Base-by-base conservation (phyloP, 2,329 filamentous ascomycete species). In the Xylariales sp. region DNA sequence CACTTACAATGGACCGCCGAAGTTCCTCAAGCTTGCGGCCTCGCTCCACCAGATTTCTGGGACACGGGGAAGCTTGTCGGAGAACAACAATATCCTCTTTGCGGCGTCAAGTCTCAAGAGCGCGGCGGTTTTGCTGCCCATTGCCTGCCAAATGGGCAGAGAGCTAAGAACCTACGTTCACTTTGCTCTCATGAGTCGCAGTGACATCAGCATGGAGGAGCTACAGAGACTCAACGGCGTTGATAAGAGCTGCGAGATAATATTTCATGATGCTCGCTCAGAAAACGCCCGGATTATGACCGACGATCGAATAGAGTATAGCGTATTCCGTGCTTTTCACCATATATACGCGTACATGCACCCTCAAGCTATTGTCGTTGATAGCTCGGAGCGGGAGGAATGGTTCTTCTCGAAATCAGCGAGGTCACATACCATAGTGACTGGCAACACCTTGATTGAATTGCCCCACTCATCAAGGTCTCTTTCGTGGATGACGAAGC, bases 141-240 rank as follows among this genome's bases (percentile, higher is more conserved):
- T 95, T 57, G 88, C 90, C 5, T 97, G 93, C 61, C 78, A 87
- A 53, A 96, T 96, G 90, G 82, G 82, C 5, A 61, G 62, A 16
- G 74, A 81, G 61, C 72, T 76, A 42, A 71, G 76, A 44, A 95
- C 80, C 55, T 74, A 80, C 47, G 88, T 96, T 7, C 91, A 97
- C 59, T 84, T 95, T 57, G 84, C 79, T 0, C 64, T 97, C 4
- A 75, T 94, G 65, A 84, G 89, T 37, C 75, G 84, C 45, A 84
- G 82, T 45, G 76, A 82, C 10, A 75, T 95, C 38, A 67, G 77
- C 0, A 62, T 94, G 38, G 73, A 81, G 11, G 78, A 86, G 24
- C 69, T 97, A 22, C 72, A 83, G 51, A 70, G 79, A 39, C 71
- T 95, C 45, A 96, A 96, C 60, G 88, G 88, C 22, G 74, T 95